Conservation (phyloP, 306 rosid genomes). For the Delonix regia region DNA sequence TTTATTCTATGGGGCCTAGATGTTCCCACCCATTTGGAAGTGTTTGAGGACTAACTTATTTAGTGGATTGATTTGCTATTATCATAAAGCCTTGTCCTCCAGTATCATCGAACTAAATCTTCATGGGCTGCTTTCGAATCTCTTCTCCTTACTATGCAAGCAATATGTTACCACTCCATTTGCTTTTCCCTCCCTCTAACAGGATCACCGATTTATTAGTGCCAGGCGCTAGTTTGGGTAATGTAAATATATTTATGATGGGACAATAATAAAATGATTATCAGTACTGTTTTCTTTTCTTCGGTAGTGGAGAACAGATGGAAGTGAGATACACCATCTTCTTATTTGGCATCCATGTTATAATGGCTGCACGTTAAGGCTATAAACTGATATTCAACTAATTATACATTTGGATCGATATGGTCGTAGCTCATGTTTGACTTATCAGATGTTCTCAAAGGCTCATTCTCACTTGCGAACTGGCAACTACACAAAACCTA, state of each 20-base stretch:
- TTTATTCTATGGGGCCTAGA: conserved; percentile 9
- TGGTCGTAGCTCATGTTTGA: not conserved
- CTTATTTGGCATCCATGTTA: not conserved
- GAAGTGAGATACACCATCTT: conserved; percentile 14
- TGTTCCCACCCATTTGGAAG: conserved; percentile 4
- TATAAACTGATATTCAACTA: not conserved
- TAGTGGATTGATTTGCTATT: not conserved
- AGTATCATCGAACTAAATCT: not conserved
- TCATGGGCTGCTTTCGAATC: not conserved
- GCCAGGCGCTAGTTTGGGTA: too few species aligned
- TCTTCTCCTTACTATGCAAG: not conserved
- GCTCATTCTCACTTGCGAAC: not conserved
- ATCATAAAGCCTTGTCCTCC: not conserved
- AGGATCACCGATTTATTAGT: not conserved
- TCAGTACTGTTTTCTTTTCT: conserved; percentile 17
- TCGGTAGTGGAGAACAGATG: conserved; percentile 36
- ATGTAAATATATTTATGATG: not conserved
- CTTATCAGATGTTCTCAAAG: not conserved
- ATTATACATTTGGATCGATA: conserved; percentile 3
- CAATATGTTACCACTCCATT: not conserved
- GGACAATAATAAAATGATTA: conserved; percentile 36
- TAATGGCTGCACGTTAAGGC: conserved; percentile 6
- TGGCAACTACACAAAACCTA: too few species aligned
- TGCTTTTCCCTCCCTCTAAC: not conserved
- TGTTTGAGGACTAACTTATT: not conserved